Evolutionary conservation across 2,329 filamentous ascomycete genomes (phyloP).

Genomic region (Botrytis byssoidea): DNA sequence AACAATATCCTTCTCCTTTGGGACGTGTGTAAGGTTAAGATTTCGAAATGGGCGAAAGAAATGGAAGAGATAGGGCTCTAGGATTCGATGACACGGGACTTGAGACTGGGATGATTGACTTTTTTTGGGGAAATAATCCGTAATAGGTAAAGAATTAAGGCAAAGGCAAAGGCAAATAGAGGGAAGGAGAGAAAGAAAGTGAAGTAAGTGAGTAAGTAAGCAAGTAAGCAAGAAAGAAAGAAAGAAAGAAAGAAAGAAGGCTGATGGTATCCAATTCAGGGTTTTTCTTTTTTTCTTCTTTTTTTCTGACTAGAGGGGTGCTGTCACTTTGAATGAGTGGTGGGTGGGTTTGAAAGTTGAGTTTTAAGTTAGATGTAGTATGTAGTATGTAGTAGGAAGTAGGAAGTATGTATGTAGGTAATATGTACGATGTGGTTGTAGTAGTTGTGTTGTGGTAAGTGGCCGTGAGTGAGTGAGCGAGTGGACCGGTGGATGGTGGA

Average conservation of each 20-base stretch:
- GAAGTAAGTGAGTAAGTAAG: background rate
- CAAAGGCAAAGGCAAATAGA: background rate
- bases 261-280: background rate
- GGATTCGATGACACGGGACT: constrained; percentile 10
- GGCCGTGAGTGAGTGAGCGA: background rate
- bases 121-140: background rate
- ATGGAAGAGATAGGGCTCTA: background rate
- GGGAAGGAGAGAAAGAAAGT: background rate
- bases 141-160: background rate
- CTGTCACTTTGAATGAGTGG: background rate
- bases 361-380: background rate
- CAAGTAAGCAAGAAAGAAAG: background rate
- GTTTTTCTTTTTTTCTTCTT: background rate
- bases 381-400: background rate
- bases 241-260: background rate
- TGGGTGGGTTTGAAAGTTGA: background rate
- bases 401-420: background rate
- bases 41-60: background rate
- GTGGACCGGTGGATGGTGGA: background rate
- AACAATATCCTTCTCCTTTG: background rate
- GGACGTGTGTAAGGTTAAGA: background rate
- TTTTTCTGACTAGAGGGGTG: background rate
- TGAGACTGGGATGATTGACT: background rate
- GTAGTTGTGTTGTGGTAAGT: background rate
- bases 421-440: background rate